Evolutionary conservation across 73 alveolate genomes (phyloP).

Genomic region (Diophrys sp.): DNA sequence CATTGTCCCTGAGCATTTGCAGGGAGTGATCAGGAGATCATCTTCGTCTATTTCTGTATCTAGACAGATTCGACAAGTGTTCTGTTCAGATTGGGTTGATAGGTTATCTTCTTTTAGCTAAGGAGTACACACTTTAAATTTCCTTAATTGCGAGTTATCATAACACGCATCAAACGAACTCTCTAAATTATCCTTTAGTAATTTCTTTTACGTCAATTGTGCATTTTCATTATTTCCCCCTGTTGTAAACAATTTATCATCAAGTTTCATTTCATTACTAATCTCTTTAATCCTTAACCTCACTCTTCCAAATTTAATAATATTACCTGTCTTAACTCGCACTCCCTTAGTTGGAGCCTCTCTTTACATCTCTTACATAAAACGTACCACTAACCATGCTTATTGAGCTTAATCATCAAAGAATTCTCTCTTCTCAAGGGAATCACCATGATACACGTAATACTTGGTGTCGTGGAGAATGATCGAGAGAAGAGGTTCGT

Average conservation of each 20-base stretch:
- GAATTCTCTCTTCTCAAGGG: not conserved
- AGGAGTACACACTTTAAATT: too few relatives aligned
- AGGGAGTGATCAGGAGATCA: constrained; percentile 82
- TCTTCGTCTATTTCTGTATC: constrained; percentile 64
- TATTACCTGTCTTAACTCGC: constrained; percentile 38
- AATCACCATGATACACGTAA: not conserved
- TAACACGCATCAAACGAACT: not conserved
- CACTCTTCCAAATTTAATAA: constrained; percentile 62
- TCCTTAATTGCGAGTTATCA: too few relatives aligned
- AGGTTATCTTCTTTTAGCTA: not conserved
- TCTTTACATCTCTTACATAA: not conserved
- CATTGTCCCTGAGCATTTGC: constrained; percentile 91
- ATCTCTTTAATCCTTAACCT: constrained; percentile 68
- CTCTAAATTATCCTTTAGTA: too few relatives aligned
- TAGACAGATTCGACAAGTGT: constrained; percentile 80
- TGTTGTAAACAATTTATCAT: too few relatives aligned
- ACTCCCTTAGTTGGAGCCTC: not conserved
- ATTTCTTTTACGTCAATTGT: too few relatives aligned
- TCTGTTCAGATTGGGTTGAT: constrained; percentile 21
- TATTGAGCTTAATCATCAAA: not conserved
- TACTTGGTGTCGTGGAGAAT: not conserved
- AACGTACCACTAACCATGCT: not conserved
- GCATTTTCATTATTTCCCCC: too few relatives aligned
- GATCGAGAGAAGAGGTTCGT: not conserved
- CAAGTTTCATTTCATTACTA: constrained; percentile 15